Evolutionary conservation across 176 grass and related monocot species (phyloP).

Genomic region (Aechmea fasciata): DNA sequence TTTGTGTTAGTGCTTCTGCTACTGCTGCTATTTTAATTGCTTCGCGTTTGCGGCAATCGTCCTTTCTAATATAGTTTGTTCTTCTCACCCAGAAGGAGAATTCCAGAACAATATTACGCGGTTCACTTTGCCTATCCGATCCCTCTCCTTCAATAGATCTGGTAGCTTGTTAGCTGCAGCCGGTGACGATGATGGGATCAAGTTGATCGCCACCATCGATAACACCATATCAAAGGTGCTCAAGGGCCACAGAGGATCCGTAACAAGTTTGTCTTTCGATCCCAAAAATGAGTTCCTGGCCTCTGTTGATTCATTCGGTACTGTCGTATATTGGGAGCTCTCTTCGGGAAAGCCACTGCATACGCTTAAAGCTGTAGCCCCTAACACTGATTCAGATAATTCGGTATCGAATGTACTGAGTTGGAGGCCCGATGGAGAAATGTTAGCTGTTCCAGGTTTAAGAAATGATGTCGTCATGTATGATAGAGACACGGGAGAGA

Average conservation of each 20-base stretch:
- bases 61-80: slow-evolving; percentile 4
- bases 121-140: slow-evolving; percentile 81
- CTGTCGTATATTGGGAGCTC: slow-evolving; percentile 77
- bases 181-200: slow-evolving; percentile 91
- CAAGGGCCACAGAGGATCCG: slow-evolving; percentile 79
- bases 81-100: slow-evolving; percentile 40
- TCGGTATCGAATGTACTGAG: slow-evolving; percentile 42
- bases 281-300: slow-evolving; percentile 79
- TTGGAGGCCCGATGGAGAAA: slow-evolving; percentile 81
- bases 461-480: slow-evolving; percentile 92
- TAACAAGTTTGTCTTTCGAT: slow-evolving; percentile 65
- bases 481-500: slow-evolving; percentile 82
- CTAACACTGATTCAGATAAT: slow-evolving; percentile 50
- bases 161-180: slow-evolving; percentile 73
- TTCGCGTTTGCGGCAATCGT: background rate
- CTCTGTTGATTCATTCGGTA: slow-evolving; percentile 69
- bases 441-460: slow-evolving; percentile 70
- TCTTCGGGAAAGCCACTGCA: slow-evolving; percentile 42
- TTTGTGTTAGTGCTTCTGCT: background rate
- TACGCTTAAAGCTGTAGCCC: slow-evolving; percentile 41
- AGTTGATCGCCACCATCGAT: slow-evolving; percentile 78
- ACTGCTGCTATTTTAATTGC: background rate
- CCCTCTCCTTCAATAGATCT: slow-evolving; percentile 70
- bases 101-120: slow-evolving; percentile 80
- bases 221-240: slow-evolving; percentile 88